phyloP scores from a whole-genome alignment of 129 eudicot genomes.

The Rutidosis leptorrhynchoides region DNA sequence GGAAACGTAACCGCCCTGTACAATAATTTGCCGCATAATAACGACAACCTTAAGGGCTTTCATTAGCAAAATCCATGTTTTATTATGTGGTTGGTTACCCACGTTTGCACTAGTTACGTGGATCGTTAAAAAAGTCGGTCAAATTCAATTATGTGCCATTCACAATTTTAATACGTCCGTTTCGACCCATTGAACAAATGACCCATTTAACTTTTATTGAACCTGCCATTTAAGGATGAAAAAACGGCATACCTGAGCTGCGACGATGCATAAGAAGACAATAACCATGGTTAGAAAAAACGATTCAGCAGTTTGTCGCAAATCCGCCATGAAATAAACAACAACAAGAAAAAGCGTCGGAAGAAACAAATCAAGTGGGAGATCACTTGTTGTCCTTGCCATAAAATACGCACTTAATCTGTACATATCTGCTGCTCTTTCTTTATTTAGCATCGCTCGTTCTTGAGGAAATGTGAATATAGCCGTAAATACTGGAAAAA shows the following conservation, averaged over 20 bases:
- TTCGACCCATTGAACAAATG: background rate
- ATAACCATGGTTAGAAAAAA: conserved; percentile 70
- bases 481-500: conserved; percentile 92
- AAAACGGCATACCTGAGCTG: conserved; percentile 69
- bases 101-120: too few relatives aligned
- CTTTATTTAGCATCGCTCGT: conserved; percentile 86
- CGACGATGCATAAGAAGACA: conserved; percentile 78
- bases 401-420: conserved; percentile 82
- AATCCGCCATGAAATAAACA: conserved; percentile 88
- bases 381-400: conserved; percentile 85
- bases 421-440: conserved; percentile 89
- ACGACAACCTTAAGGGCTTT: too few relatives aligned
- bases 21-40: too few relatives aligned
- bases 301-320: conserved; percentile 45
- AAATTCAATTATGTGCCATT: too few relatives aligned
- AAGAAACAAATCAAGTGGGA: conserved; percentile 78
- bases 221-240: background rate
- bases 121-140: too few relatives aligned
- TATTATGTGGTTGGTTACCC: too few relatives aligned
- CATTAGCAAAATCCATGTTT: too few relatives aligned
- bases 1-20: too few relatives aligned
- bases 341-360: conserved; percentile 70
- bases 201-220: background rate
- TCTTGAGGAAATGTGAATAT: conserved; percentile 95
- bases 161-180: background rate